Conservation (phyloP, 768 basidiomycete genomes). For the Suillus sp. region DNA sequence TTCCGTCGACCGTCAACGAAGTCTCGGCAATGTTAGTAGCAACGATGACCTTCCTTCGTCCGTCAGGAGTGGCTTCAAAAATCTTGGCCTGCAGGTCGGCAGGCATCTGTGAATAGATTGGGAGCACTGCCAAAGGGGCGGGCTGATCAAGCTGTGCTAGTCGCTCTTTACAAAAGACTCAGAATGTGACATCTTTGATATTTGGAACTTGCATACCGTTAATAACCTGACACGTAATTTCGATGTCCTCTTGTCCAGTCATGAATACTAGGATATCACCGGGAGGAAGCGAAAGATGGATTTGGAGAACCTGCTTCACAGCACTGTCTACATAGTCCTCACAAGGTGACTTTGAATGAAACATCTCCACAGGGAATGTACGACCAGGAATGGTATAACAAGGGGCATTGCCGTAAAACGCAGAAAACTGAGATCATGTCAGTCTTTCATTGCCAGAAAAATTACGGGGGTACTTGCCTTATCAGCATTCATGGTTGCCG, state of each 20-base stretch:
- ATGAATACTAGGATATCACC: slow-evolving; percentile 98
- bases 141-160: slow-evolving; percentile 91
- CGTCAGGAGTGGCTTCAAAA: slow-evolving; percentile 92
- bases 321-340: slow-evolving; percentile 99
- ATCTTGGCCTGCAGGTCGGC: slow-evolving; percentile 98
- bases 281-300: slow-evolving; percentile 88
- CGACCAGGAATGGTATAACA: slow-evolving; percentile 92
- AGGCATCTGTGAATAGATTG: slow-evolving; percentile 99
- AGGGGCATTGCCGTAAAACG: slow-evolving; percentile 93
- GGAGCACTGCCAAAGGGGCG: slow-evolving; percentile 83
- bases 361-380: slow-evolving; percentile 97
- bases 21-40: slow-evolving; percentile 99
- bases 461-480: slow-evolving; percentile 58
- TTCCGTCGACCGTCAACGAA: slow-evolving; percentile 96
- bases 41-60: slow-evolving; percentile 94
- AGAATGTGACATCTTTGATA: not conserved
- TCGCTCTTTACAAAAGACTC: slow-evolving; percentile 62
- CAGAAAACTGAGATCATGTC: slow-evolving; percentile 74
- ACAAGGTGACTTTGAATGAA: slow-evolving; percentile 95
- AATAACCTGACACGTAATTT: slow-evolving; percentile 93
- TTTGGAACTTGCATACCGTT: slow-evolving; percentile 55
- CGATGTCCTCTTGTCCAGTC: slow-evolving; percentile 99
- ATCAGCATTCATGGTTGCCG: slow-evolving; percentile 99
- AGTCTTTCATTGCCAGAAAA: slow-evolving; percentile 9
- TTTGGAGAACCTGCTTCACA: slow-evolving; percentile 97